Percentiles rank a stretch among this genome's conserved stretches.
Evolutionary conservation across 805 yeast genomes (phyloP).

Genomic region (Metschnikowia koreensis): DNA sequence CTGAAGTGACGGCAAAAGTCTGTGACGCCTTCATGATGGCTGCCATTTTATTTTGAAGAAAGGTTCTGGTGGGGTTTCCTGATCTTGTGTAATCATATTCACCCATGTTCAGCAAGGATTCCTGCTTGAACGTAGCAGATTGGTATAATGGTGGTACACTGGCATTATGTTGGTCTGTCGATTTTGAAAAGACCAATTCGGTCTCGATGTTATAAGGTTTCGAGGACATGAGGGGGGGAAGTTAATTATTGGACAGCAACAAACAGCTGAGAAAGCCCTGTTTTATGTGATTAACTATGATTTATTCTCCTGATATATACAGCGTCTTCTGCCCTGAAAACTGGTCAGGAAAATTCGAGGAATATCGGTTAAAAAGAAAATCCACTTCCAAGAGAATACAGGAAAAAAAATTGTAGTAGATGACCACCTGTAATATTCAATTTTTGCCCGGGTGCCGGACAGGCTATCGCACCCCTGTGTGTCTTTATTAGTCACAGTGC

Average conservation of each 20-base stretch:
- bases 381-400: not conserved
- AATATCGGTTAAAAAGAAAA: no score
- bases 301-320: no score
- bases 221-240: conserved; percentile 8
- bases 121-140: conserved; percentile 91
- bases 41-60: conserved; percentile 73
- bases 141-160: conserved; percentile 88
- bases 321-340: not conserved
- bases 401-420: not conserved
- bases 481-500: conserved; percentile 9
- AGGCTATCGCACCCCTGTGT: conserved; percentile 1
- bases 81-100: conserved; percentile 77
- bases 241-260: not conserved
- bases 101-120: conserved; percentile 69
- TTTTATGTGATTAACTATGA: not conserved
- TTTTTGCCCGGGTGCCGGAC: conserved; percentile 1
- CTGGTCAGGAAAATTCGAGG: not conserved
- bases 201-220: conserved; percentile 60
- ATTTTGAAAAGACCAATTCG: conserved; percentile 60
- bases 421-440: not conserved
- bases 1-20: conserved; percentile 81
- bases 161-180: conserved; percentile 69
- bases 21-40: conserved; percentile 75
- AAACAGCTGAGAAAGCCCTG: not conserved
- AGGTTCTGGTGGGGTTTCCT: conserved; percentile 90